Evolutionary conservation across 148 eudicot genomes (phyloP).

Genomic region (Silene uniflora): DNA sequence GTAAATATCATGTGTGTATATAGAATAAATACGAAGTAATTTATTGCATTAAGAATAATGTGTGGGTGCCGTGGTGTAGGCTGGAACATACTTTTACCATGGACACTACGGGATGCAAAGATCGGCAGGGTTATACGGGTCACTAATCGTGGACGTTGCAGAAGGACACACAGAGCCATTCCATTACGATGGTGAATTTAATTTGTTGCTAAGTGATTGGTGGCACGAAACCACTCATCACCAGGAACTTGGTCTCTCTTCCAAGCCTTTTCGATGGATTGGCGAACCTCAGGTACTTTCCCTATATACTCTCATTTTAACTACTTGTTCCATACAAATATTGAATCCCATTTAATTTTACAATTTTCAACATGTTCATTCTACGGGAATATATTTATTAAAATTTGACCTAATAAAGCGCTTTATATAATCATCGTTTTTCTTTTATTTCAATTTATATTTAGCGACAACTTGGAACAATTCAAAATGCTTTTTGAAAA

Average conservation of each 20-base stretch:
- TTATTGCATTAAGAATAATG: too few relatives aligned
- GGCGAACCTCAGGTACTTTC: constrained; percentile 87
- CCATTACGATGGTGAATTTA: constrained; percentile 69
- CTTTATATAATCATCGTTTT: too few relatives aligned
- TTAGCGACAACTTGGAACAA: too few relatives aligned
- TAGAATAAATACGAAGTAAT: too few relatives aligned
- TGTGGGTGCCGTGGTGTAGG: constrained; percentile 29
- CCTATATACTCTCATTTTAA: neutral
- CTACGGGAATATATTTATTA: too few relatives aligned
- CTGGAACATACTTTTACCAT: constrained; percentile 85
- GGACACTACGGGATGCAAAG: constrained; percentile 95
- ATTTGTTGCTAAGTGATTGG: constrained; percentile 69
- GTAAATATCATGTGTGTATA: too few relatives aligned
- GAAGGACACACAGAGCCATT: constrained; percentile 54
- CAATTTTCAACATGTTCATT: too few relatives aligned
- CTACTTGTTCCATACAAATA: too few relatives aligned
- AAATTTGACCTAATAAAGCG: too few relatives aligned
- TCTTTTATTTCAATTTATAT: too few relatives aligned
- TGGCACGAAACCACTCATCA: constrained; percentile 57
- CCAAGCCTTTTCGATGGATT: constrained; percentile 71
- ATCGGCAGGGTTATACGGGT: constrained; percentile 83
- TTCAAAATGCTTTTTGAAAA: too few relatives aligned
- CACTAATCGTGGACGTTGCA: constrained; percentile 64
- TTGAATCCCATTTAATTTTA: too few relatives aligned
- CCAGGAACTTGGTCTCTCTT: constrained; percentile 58